Evolutionary conservation across 352 stramenopile genomes (phyloP).

Genomic region (Pythium myriotylum): DNA sequence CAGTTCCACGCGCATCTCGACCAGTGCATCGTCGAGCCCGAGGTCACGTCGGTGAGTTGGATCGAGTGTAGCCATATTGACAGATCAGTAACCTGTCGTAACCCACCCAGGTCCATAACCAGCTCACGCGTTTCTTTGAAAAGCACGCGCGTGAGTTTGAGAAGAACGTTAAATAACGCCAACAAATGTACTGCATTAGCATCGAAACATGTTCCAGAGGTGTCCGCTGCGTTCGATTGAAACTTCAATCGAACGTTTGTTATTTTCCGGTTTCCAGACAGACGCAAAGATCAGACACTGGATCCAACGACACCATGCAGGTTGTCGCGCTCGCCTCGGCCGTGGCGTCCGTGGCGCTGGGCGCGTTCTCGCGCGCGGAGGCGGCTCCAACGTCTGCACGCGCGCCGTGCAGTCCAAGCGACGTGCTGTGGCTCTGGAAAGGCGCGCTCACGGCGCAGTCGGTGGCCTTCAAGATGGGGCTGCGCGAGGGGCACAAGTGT

Average conservation of each 20-base stretch:
- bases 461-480: conserved; percentile 71
- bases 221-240: conserved; percentile 6
- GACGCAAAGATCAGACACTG: not conserved
- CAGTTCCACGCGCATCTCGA: conserved; percentile 50
- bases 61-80: conserved; percentile 15
- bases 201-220: too few species aligned
- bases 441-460: conserved; percentile 67
- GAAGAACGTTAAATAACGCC: conserved; percentile 30
- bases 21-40: conserved; percentile 41
- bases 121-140: conserved; percentile 32
- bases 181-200: conserved; percentile 6
- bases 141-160: conserved; percentile 35
- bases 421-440: conserved; percentile 78
- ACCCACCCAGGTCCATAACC: conserved; percentile 18
- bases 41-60: conserved; percentile 37
- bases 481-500: conserved; percentile 57
- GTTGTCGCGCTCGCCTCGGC: not conserved
- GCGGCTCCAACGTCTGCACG: not conserved
- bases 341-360: conserved; percentile 10
- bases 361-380: not conserved
- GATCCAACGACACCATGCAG: conserved; percentile 12
- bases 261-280: conserved; percentile 2
- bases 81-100: not conserved
- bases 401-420: conserved; percentile 33
- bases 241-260: conserved; percentile 19